phyloP scores from a whole-genome alignment of 257 asterid genomes.

The Echites panduratus region DNA sequence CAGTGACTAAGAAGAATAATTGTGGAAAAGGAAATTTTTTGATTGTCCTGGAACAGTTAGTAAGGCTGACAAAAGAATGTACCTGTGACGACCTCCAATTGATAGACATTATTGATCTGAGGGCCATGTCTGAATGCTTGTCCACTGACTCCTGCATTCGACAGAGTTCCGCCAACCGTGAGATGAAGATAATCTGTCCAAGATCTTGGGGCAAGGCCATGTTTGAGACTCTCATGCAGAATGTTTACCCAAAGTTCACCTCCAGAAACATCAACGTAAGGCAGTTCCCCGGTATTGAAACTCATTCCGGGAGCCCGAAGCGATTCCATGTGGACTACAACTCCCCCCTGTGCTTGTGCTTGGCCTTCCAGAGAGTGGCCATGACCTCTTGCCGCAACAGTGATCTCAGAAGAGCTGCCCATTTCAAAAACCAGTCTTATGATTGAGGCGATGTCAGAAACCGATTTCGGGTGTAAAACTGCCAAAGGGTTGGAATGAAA shows the following conservation, averaged over 20 bases:
- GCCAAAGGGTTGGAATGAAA: constrained; percentile 54
- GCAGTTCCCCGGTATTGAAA: constrained; percentile 37
- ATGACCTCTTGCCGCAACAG: constrained; percentile 81
- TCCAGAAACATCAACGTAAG: constrained; percentile 75
- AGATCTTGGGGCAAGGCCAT: constrained; percentile 77
- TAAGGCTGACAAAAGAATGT: constrained; percentile 1
- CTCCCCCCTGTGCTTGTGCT: constrained; percentile 68
- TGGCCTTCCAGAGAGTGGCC: constrained; percentile 87
- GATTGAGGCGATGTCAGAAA: constrained; percentile 55
- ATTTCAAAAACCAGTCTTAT: constrained; percentile 41
- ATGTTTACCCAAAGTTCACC: constrained; percentile 87
- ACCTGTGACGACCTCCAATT: constrained; percentile 90
- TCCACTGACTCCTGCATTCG: constrained; percentile 92
- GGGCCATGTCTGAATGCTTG: constrained; percentile 93
- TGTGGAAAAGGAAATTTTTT: not conserved
- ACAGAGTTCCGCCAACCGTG: constrained; percentile 87
- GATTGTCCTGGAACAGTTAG: not conserved
- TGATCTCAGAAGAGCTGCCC: constrained; percentile 43
- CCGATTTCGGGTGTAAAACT: constrained; percentile 64
- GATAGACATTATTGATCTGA: constrained; percentile 83
- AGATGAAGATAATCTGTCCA: constrained; percentile 97
- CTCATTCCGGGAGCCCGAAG: constrained; percentile 41
- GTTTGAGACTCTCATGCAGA: constrained; percentile 66
- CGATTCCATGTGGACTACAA: constrained; percentile 66
- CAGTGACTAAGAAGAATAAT: not conserved